Base-by-base conservation (phyloP, 306 rosid species). In the Inga laurina region DNA sequence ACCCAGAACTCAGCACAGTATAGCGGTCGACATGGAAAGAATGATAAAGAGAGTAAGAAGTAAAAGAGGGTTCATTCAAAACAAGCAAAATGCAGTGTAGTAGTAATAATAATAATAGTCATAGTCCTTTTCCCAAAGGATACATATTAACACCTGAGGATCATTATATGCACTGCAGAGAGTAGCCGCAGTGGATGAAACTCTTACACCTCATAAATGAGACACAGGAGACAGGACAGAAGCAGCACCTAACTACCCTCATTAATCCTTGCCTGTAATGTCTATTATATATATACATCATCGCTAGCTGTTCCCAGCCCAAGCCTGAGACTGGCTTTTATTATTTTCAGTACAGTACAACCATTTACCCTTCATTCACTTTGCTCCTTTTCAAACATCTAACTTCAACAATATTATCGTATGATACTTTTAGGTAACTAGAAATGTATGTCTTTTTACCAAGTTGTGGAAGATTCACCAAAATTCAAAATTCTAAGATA, bases 241-340 rank as follows among this genome's bases (percentile, higher is more conserved):
- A n/a, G 8, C 51, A 88, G 79, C 92, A 70, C 79, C 83, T 24
- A 89, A 81, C 89, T 0, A 83, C 79, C 79, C 87, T 57, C 85
- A 79, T 87, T 85, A 75, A 89, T 79, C 2, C 24, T 86, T 79
- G 30, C 21, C 66, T 81, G 57, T 37, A 10, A 16, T 4, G n/a
- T 16, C n/a, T 19, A 19, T 18, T 18, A 16, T 4, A 3, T 22
- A 3, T 5, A 56, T 7, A 2, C 65, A 57, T 46, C 41, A 51
- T 82, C 74, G 87, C 92, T 84, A 84, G 92, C 92, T 85, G 88
- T 85, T 66, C 64, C 77, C 84, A 66, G 81, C 86, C 34, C 86
- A 81, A 24, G 37, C 67, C 83, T 77, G 48, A 67, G 65, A 70
- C n/a, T 4, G 59, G 30, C 81, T 43, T 48, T 82, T 54, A 59